These are phyloP conservation scores for Populus deltoides DNA, from an alignment of 345 rosid species.

Conservation along the genomic window DNA sequence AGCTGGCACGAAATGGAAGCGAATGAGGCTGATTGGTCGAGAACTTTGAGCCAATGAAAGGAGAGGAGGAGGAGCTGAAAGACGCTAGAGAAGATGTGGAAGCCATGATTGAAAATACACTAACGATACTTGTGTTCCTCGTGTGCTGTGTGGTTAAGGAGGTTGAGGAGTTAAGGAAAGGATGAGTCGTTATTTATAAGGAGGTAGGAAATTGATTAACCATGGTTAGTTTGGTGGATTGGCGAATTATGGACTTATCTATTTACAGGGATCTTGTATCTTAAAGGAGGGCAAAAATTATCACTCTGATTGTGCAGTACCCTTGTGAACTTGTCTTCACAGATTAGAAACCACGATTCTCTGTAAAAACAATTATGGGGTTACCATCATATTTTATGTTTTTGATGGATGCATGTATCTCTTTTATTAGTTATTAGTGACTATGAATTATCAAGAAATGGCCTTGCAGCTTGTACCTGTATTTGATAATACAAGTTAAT, in stretches of 20 bases:
- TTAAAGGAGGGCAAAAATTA: background rate
- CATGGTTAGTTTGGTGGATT: background rate
- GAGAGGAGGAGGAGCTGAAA: constrained; percentile 15
- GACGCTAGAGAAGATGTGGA: constrained; percentile 25
- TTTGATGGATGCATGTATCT: too few relatives aligned
- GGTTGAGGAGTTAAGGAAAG: background rate
- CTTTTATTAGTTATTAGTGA: too few relatives aligned
- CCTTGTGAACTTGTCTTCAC: background rate
- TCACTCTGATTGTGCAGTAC: background rate
- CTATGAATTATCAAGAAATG: too few relatives aligned
- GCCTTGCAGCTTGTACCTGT: too few relatives aligned
- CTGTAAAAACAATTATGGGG: too few relatives aligned
- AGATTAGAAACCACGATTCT: background rate
- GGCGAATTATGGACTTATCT: background rate
- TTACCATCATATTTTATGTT: too few relatives aligned
- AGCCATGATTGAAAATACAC: constrained; percentile 16
- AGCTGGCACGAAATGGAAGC: constrained; percentile 16
- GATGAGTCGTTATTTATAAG: constrained; percentile 13
- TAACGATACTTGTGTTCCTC: background rate
- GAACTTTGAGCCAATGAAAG: constrained; percentile 18
- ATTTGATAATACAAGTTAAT: too few relatives aligned
- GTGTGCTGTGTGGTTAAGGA: background rate
- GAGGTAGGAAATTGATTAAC: background rate
- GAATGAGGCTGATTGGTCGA: background rate
- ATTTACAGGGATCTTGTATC: background rate